Percentiles rank a stretch among this genome's conserved stretches.
phyloP scores from a whole-genome alignment of 225 moss, liverwort and hornwort species.

The Sphagnum contortum region DNA sequence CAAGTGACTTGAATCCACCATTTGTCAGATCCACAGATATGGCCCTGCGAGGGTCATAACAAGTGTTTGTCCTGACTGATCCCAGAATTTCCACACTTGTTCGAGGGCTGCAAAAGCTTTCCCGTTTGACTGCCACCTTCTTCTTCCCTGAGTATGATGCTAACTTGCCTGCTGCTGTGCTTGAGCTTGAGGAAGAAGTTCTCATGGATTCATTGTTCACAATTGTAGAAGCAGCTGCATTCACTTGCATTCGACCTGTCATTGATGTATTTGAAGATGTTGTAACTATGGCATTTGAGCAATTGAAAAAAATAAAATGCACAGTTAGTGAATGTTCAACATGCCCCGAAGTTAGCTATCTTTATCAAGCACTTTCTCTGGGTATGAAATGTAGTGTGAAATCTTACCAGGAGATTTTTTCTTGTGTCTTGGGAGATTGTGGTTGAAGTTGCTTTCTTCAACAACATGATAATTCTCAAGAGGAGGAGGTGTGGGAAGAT shows the following conservation, averaged over 20 bases:
- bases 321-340: background rate
- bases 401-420: conserved; percentile 25
- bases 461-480: conserved; percentile 16
- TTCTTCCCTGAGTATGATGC: conserved; percentile 25
- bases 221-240: conserved; percentile 16
- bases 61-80: conserved; percentile 30
- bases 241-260: conserved; percentile 21
- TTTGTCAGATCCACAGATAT: conserved; percentile 31
- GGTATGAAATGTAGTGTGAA: background rate
- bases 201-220: conserved; percentile 28
- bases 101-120: conserved; percentile 9
- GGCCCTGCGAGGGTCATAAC: conserved; percentile 20
- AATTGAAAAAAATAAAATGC: too few relatives aligned
- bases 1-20: background rate
- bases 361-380: background rate
- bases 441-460: conserved; percentile 15
- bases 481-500: conserved; percentile 20
- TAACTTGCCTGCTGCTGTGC: conserved; percentile 34
- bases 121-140: conserved; percentile 11
- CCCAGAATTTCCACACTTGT: conserved; percentile 32
- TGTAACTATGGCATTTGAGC: too few relatives aligned
- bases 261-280: conserved; percentile 12
- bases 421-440: conserved; percentile 23
- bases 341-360: background rate
- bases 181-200: conserved; percentile 18